Evolutionary conservation across 140 eudicot species (phyloP), one percentile per base, ranked within the genome.

Genomic region (Bidens hawaiensis): DNA sequence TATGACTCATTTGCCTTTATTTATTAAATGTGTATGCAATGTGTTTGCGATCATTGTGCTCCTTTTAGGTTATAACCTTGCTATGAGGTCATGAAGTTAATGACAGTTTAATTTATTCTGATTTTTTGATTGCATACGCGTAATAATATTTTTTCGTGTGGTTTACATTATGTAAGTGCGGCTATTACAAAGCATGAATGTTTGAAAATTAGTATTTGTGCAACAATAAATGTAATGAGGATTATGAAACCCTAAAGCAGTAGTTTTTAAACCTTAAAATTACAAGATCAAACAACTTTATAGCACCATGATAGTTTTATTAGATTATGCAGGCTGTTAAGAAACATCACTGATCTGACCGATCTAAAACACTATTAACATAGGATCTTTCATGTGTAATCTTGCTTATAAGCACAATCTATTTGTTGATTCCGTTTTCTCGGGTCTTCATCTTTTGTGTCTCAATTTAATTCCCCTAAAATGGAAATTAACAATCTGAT

Each of bases 11-110:
- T 14, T 16, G 11, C 24, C 24, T 26, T 16, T 50, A 27, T n/a
- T n/a, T 25, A 36, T 47, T 5, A 9, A 62, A 57, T 14, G 56
- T 56, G 56, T 51, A 19, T 17, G 14, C 40, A 69, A 2, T 60
- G 23, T 69, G 51, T 60, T 70, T 71, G 62, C 51, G 70, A 62
- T 51, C 25, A 19, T 53, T 71, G 56, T 62, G 47, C 61, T 36
- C 30, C 11, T 19, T 58, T 70, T 60, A 56, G 53, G 61, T 69
- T 69, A 24, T 70, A 59, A 57, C 33, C 17, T 45, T 31, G 65
- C 65, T 31, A 52, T 66, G 60, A 53, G 40, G 38, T 25, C 38
- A 27, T 53, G 60, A 25, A 14, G 60, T 53, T 53, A n/a, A 26
- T 25, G 60, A n/a, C 21, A 2, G 11, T 53, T 26, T 26, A 53